Conservation (phyloP, 345 rosid genomes). For the Bruguiera sexangula region DNA sequence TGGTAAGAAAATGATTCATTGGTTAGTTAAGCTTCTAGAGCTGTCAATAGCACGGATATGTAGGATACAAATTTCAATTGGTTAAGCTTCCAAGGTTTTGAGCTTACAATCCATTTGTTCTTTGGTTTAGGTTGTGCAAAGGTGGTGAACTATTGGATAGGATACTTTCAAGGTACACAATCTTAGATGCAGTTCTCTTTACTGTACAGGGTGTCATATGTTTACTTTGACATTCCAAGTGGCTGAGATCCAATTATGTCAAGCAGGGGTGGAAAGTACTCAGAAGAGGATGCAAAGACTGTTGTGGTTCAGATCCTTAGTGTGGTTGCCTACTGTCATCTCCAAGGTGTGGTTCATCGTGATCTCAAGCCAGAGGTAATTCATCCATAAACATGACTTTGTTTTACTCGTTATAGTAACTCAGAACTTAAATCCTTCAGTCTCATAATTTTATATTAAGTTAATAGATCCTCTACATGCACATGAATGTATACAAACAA, state of each 20-base stretch:
- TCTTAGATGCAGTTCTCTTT: constrained; percentile 12
- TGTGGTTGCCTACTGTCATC: constrained; percentile 85
- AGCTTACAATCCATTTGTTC: constrained; percentile 11
- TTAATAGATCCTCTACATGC: neutral
- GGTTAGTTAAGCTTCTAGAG: neutral
- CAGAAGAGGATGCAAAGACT: constrained; percentile 90
- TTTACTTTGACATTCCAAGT: constrained; percentile 15
- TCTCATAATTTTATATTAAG: neutral
- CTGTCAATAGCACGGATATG: neutral
- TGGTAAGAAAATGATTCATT: neutral
- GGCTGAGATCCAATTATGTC: constrained; percentile 24
- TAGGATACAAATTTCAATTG: neutral
- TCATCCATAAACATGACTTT: neutral
- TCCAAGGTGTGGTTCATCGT: constrained; percentile 98
- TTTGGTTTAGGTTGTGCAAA: constrained; percentile 62
- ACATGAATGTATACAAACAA: neutral
- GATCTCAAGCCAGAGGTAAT: constrained; percentile 99
- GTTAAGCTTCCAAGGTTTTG: neutral
- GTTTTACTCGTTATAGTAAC: neutral
- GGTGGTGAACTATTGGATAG: constrained; percentile 92
- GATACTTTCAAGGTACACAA: constrained; percentile 76
- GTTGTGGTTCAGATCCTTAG: constrained; percentile 87
- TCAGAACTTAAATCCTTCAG: neutral
- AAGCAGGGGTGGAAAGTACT: constrained; percentile 85
- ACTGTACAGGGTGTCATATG: constrained; percentile 8